Base-by-base conservation (phyloP, 2,329 filamentous ascomycete species). In the Beauveria sp. region DNA sequence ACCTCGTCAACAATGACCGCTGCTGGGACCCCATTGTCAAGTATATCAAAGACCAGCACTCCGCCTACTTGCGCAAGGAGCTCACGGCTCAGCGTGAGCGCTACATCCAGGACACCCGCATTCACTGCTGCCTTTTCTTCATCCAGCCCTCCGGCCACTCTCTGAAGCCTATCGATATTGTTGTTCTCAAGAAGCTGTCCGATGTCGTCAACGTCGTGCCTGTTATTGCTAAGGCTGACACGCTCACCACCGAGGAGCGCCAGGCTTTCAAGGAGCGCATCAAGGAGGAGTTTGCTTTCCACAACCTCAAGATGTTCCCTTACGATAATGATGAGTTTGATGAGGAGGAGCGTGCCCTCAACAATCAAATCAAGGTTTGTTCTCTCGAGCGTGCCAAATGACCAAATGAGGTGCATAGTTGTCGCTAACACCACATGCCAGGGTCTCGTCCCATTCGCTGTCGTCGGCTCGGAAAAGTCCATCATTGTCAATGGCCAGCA, bases 21-120 rank as follows among this genome's bases (percentile, higher is more conserved):
- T 99, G 95, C 87, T 99, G 95, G 95, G 95, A 99, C 75, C 95
- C 95, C 66, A 99, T 99, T 76, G 93, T 99, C 84, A 99, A 99
- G 84, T 99, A 99, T 81, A 99, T 99, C 85, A 99, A 99, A 85
- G 95, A 99, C 79, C 95, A 99, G 83, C 95, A 99, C 84, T 97
- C 92, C 58, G 93, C 95, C 71, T 99, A 98, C 81, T 87, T 99
- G 70, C 91, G 95, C 78, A 99, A 99, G 85, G 95, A 99, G 79
- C 91, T 99, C 73, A 98, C 95, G 61, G 95, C 95, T 69, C 95
- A 99, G 84, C 91, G 95, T 79, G 95, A 99, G 80, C 89, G 95
- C 72, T 99, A 99, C 78, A 97, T 99, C 69, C 93, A 96, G 81
- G 95, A 99, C 79, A 99, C 95, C 68, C 90, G 95, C 73, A 97